phyloP scores from a whole-genome alignment of 2,329 filamentous ascomycete genomes.

The Thelonectria discophora region DNA sequence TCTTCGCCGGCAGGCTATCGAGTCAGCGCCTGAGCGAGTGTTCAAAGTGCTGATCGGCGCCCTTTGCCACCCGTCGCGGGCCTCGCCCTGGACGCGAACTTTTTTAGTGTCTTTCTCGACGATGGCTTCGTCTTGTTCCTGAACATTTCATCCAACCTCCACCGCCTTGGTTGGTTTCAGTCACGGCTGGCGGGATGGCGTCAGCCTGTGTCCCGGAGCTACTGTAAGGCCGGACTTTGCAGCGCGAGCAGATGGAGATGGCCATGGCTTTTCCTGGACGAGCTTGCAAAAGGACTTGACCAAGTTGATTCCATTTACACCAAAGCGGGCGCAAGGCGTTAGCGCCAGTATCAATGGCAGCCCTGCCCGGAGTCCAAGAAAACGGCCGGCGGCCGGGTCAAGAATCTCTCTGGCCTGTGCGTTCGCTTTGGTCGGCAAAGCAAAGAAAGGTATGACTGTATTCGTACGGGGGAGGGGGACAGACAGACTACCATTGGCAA shows the following conservation, averaged over 20 bases:
- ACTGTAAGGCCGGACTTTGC: slow-evolving; percentile 17
- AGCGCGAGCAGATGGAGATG: neutral
- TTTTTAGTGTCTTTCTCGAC: neutral
- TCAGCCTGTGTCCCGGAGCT: slow-evolving; percentile 17
- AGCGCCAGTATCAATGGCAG: neutral
- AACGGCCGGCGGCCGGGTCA: neutral
- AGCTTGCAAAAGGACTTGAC: slow-evolving; percentile 1
- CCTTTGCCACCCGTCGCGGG: slow-evolving; percentile 4
- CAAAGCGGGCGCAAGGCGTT: neutral
- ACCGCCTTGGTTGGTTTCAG: neutral
- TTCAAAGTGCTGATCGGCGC: slow-evolving; percentile 6
- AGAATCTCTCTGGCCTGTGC: neutral
- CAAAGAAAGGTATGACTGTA: slow-evolving; percentile 3
- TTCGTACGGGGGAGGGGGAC: neutral
- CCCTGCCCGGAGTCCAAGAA: neutral
- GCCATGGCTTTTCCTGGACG: neutral
- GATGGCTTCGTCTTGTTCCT: neutral
- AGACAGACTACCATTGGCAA: neutral
- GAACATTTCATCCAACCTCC: too few relatives aligned
- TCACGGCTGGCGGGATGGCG: slow-evolving; percentile 17
- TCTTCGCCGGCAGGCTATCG: slow-evolving; percentile 8
- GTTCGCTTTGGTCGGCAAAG: slow-evolving; percentile 1
- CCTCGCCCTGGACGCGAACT: neutral
- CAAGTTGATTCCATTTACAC: neutral
- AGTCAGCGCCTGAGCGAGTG: slow-evolving; percentile 8